A percentile compares a stretch with the other conserved stretches of the same genome.
Evolutionary conservation across 148 eudicot species (phyloP).

Genomic region (Camellia lanceoleosa): DNA sequence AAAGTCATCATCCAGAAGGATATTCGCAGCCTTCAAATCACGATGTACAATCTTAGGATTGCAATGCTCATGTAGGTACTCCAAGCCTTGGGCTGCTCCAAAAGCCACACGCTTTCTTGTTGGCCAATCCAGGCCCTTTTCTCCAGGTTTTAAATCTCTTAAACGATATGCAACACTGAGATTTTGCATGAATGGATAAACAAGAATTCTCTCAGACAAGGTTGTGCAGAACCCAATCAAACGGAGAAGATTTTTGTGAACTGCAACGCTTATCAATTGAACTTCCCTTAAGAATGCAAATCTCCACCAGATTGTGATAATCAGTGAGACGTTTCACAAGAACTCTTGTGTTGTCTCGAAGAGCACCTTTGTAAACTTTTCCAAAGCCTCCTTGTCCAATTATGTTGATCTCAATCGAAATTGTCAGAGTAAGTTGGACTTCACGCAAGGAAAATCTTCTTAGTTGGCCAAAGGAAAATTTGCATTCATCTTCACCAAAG

Average conservation of each 20-base stretch:
- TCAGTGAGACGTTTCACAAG: slow-evolving; percentile 86
- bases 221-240: slow-evolving; percentile 87
- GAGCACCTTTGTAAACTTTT: slow-evolving; percentile 80
- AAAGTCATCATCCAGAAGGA: slow-evolving; percentile 75
- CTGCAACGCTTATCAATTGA: slow-evolving; percentile 83
- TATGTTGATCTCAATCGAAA: slow-evolving; percentile 66
- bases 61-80: slow-evolving; percentile 90
- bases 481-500: slow-evolving; percentile 69
- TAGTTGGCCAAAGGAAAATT: slow-evolving; percentile 75
- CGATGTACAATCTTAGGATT: slow-evolving; percentile 95
- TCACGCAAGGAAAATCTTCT: slow-evolving; percentile 89
- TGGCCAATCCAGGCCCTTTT: slow-evolving; percentile 88
- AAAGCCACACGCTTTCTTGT: slow-evolving; percentile 71
- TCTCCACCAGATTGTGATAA: slow-evolving; percentile 81
- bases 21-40: slow-evolving; percentile 91
- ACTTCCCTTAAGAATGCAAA: slow-evolving; percentile 82
- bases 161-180: slow-evolving; percentile 87
- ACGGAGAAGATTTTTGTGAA: slow-evolving; percentile 86
- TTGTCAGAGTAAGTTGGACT: slow-evolving; percentile 72
- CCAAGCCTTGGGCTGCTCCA: slow-evolving; percentile 89
- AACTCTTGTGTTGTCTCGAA: slow-evolving; percentile 58
- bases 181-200: slow-evolving; percentile 93
- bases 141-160: slow-evolving; percentile 82
- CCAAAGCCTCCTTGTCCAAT: slow-evolving; percentile 99
- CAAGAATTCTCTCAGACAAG: slow-evolving; percentile 74